A percentile compares a stretch with the other conserved stretches of the same genome.
Conservation (phyloP, 176 grass and related monocot genomes). For the Calamus simplicifolius region DNA sequence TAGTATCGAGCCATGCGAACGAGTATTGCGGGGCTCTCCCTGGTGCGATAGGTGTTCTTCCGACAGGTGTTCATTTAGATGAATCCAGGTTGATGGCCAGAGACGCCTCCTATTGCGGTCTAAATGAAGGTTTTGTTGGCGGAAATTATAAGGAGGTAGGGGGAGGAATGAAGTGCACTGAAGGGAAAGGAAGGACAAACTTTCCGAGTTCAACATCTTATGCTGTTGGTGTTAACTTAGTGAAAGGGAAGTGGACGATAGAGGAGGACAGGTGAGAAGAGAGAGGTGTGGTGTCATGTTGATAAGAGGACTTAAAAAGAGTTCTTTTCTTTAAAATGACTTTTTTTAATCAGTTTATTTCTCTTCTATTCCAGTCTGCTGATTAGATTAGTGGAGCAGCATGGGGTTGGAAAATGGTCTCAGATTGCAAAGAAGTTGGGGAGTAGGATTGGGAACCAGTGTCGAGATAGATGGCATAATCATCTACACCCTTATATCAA, state of each 20-base stretch:
- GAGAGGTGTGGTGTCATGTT: too few species aligned
- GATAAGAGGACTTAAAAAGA: too few species aligned
- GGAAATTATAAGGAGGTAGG: not conserved
- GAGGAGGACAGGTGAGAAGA: too few species aligned
- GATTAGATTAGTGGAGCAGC: not conserved
- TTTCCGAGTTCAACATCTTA: not conserved
- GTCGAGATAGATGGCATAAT: constrained; percentile 26
- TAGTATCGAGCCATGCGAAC: too few species aligned
- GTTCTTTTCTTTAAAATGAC: too few species aligned
- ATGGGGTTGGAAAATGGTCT: constrained; percentile 14
- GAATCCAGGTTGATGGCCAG: too few species aligned
- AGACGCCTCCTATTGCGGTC: too few species aligned
- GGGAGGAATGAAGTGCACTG: not conserved
- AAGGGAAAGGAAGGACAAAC: too few species aligned
- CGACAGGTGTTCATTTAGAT: too few species aligned
- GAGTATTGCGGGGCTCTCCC: not conserved
- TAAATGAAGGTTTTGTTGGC: constrained; percentile 4
- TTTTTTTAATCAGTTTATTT: too few species aligned
- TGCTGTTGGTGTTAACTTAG: not conserved
- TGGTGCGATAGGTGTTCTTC: constrained; percentile 6
- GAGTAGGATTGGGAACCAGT: constrained; percentile 21
- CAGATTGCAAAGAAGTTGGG: constrained; percentile 2
- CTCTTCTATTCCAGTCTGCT: too few species aligned
- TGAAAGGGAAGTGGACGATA: too few species aligned
- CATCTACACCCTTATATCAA: constrained; percentile 24